Evolutionary conservation across 768 basidiomycete species (phyloP), one percentile per base, ranked within the genome.

Genomic region (Boletus bicolor): DNA sequence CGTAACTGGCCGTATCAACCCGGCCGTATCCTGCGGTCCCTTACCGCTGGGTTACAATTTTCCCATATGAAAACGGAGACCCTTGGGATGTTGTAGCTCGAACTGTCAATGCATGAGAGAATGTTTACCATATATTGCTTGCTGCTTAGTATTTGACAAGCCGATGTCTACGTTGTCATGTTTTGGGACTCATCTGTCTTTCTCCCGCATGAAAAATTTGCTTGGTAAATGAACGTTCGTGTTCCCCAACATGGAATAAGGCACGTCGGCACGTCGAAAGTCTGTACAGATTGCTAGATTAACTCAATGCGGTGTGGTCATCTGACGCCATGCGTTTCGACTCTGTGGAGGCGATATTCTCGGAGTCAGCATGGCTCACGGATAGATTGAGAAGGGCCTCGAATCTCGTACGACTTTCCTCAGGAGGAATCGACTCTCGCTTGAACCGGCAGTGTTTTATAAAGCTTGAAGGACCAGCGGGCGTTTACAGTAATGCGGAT

Each of bases 81-180:
- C 11, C 45, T 36, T 28, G 38, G 39, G 17, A 47, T 49, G 44
- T 34, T 49, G 44, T 34, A 15, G 41, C 49, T 11, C 2, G 30
- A 44, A 12, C 28, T 46, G 57, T 46, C 51, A 43, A 38, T 11
- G n/a, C 38, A 59, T 15, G 34, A 28, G 35, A 51, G 19, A 6
- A 42, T 10, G 17, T 5, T 30, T 11, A 19, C 19, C 19, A 15
- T 28, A 14, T 7, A 44, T 35, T n/a, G 10, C 24, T n/a, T 38
- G 24, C 11, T 17, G 28, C 17, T 49, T 38, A 38, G 35, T 28
- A 0, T 11, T 14, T 21, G 21, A 28, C 4, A 45, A 38, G 41
- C 14, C 7, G n/a, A 24, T 9, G 19, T 24, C 15, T 11, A n/a
- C 28, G 57, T 55, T 60, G 47, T 36, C 44, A 59, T 54, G 58